Evolutionary conservation across 1,284 basidiomycete genomes (phyloP).

Genomic region (Lentinus polychrous): DNA sequence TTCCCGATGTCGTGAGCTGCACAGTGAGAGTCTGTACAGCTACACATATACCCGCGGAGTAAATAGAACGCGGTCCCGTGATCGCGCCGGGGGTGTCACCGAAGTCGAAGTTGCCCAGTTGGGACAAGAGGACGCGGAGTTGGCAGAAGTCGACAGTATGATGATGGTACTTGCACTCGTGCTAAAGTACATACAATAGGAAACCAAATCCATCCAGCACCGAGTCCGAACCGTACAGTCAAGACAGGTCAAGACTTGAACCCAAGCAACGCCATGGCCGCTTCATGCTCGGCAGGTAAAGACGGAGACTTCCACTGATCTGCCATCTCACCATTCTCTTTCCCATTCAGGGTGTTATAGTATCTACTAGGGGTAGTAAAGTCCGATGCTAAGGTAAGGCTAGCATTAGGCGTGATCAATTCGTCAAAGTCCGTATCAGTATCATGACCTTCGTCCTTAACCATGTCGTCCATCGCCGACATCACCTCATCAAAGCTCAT

Average conservation of each 20-base stretch:
- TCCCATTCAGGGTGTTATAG: conserved; percentile 1
- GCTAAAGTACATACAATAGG: not conserved
- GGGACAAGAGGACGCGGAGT: no score
- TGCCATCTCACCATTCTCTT: not conserved
- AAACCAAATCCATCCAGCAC: not conserved
- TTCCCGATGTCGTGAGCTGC: no score
- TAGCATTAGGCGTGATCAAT: conserved; percentile 22
- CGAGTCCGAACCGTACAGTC: not conserved
- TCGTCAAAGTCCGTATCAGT: conserved; percentile 22
- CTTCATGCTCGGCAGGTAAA: conserved; percentile 29
- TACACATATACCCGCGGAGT: no score
- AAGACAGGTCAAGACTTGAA: conserved; percentile 28
- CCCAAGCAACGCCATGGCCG: conserved; percentile 35
- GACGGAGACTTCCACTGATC: conserved; percentile 3
- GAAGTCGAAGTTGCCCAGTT: no score
- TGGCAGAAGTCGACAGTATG: no score
- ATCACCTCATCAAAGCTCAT: not conserved
- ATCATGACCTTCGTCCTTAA: conserved; percentile 16
- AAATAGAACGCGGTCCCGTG: not conserved
- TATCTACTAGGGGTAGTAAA: conserved; percentile 11
- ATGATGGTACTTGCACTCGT: not conserved
- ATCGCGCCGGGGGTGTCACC: no score
- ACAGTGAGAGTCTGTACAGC: no score
- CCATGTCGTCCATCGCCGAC: conserved; percentile 5
- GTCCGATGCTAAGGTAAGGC: conserved; percentile 12